Evolutionary conservation across 1,139 yeast species (phyloP), one percentile per base, ranked within the genome.

Genomic region (Kluyveromyces sp.): DNA sequence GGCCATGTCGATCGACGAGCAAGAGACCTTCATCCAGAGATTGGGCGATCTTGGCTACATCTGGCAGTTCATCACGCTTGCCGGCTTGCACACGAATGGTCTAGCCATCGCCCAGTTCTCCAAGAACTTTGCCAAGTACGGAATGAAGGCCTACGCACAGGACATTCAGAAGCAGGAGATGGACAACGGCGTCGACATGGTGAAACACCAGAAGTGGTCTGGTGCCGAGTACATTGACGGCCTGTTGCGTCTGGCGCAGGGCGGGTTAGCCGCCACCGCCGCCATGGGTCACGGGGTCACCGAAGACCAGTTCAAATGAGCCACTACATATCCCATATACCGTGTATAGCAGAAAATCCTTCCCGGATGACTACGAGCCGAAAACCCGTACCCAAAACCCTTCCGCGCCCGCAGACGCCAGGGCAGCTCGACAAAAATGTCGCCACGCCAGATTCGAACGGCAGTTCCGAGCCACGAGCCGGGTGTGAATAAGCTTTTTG

Each of bases 221-320:
- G 98, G 98, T 64, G 98, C 98, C 34, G 95, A 86, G 68, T 92
- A 88, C 73, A 83, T 92, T 64, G 98, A 89, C 67, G 83, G 87
- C 50, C 74, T 89, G 60, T 80, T 89, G 67, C 87, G 82, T 68
- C 75, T 88, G 72, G 94, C 88, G 39, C 82, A 94, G 48, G 97
- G 97, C 60, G 98, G 98, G 70, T 85, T 89, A 48, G 75, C 92
- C 44, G 83, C 95, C 20, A 92, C 97, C 44, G 95, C 96, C 54
- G 97, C 97, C 46, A 89, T 89, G 97, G 97, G 97, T 64, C 83
- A 83, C 51, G 97, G 97, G 73, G 97, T 89, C 57, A 89, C 98
- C 48, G 98, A 89, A 71, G 95, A 85, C 57, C 97, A 89, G 70
- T 89, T 89, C 74, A 82, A 83, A 49, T 56, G 51, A 15, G 35